Base-by-base conservation (phyloP, 2,329 filamentous ascomycete species). In the Amphichorda felina region DNA sequence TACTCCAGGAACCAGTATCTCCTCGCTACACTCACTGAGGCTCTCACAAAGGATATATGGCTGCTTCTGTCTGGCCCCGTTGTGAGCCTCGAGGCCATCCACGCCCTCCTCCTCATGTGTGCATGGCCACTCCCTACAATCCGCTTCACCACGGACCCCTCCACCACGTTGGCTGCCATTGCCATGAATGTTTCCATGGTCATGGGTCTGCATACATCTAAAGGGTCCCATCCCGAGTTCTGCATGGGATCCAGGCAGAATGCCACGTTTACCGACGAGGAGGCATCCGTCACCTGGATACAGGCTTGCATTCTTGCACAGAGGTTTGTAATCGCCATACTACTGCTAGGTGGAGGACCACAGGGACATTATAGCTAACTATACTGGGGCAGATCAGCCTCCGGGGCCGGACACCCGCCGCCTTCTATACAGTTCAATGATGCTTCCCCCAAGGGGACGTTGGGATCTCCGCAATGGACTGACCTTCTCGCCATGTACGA, bases 271-370 rank as follows among this genome's bases (percentile, higher is more conserved):
- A 64, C 64, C 0, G 62, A 72, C 35, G 64, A 72, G 38, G 68
- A 72, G 38, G 69, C 69, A 3, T 57, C 60, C 1, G 64, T 57
- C 32, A 70, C 69, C 0, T 74, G 70, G 70, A 56, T 66, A 3
- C 66, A 65, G 2, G 67, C 66, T 41, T 71, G 68, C 17, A 64
- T 70, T 11, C 54, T 72, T 7, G 57, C 64, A 1, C 69, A 73
- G 40, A 61, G 62, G 64, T 68, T 45, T 3, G 46, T 38, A 5
- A n/a, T 5, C 7, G 27, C 18, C 18, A 3, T 29, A 14, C 29
- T 17, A 15, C 25, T n/a, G 14, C 11, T 9, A 16, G 28, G 5
- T 11, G 29, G 39, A 43, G 46, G 6, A 49, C 52, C 18, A 42
- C 34, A 8, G n/a, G n/a, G n/a, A n/a, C n/a, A n/a, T n/a, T n/a